A percentile compares a stretch with the other conserved stretches of the same genome.
These are phyloP conservation scores for Russula vinacea DNA, from an alignment of 768 basidiomycete species.

Conservation along the genomic window DNA sequence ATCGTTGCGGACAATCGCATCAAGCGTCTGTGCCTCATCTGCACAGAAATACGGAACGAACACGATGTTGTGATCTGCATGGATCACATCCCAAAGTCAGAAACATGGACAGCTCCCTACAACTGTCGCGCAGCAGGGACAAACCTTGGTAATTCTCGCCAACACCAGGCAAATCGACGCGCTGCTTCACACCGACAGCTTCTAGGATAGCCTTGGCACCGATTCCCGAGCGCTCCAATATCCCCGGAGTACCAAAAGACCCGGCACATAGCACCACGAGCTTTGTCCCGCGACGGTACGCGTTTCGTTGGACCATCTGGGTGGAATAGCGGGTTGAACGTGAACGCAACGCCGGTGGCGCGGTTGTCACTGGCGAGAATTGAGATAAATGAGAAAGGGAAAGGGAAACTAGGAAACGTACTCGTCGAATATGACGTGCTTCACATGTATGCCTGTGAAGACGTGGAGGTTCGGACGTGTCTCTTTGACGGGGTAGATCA, in stretches of 20 bases:
- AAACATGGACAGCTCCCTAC: neutral
- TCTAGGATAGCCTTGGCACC: conserved; percentile 37
- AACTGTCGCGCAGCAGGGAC: neutral
- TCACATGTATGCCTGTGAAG: conserved; percentile 37
- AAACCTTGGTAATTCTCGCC: conserved; percentile 44
- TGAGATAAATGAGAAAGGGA: neutral
- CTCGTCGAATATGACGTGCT: conserved; percentile 38
- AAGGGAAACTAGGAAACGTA: conserved; percentile 30
- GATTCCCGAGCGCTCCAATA: conserved; percentile 54
- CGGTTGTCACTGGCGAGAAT: conserved; percentile 34
- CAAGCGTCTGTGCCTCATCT: conserved; percentile 30
- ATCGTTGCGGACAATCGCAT: conserved; percentile 27
- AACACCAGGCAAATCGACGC: conserved; percentile 43
- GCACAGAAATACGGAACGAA: conserved; percentile 23
- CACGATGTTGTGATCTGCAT: conserved; percentile 26
- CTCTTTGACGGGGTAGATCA: conserved; percentile 38
- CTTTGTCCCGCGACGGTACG: conserved; percentile 35
- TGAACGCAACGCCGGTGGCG: conserved; percentile 42
- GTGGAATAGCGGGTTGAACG: conserved; percentile 33
- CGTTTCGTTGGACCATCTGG: conserved; percentile 23
- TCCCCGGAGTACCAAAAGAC: conserved; percentile 44
- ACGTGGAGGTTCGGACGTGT: conserved; percentile 37
- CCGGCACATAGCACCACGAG: conserved; percentile 44
- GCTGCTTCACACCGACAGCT: conserved; percentile 33
- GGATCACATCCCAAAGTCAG: neutral